These are phyloP conservation scores for Lipomyces orientalis DNA, from an alignment of 805 yeast genomes.

Conservation along the genomic window DNA sequence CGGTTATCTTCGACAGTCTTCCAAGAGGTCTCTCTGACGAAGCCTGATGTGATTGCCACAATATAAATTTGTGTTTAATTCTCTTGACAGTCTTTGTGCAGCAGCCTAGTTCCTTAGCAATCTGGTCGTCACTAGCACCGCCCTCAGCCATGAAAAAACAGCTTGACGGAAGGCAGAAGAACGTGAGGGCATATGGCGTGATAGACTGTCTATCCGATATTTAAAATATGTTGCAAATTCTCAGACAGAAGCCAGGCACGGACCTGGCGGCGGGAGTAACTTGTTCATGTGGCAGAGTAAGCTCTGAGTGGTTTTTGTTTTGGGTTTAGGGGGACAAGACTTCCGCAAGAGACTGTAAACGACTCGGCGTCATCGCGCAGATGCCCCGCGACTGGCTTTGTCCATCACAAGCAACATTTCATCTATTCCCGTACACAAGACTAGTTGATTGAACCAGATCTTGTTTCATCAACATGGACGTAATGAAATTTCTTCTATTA, in stretches of 20 bases:
- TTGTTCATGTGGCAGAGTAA: too few relatives aligned
- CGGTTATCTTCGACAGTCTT: constrained; percentile 1
- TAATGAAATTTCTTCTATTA: not conserved
- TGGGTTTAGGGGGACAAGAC: too few relatives aligned
- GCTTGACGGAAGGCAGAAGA: not conserved
- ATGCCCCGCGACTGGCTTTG: not conserved
- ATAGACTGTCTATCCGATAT: too few relatives aligned
- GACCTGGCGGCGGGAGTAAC: not conserved
- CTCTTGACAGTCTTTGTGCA: constrained; percentile 1
- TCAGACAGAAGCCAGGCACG: not conserved
- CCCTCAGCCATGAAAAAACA: not conserved
- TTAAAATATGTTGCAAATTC: too few relatives aligned
- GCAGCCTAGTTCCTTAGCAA: not conserved
- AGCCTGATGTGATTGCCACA: constrained; percentile 1
- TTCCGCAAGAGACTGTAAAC: not conserved
- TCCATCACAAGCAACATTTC: too few relatives aligned
- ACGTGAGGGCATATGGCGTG: not conserved
- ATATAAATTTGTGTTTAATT: not conserved
- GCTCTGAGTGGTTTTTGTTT: too few relatives aligned
- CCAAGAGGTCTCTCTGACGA: not conserved
- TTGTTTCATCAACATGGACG: not conserved
- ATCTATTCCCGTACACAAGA: not conserved
- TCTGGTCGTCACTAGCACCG: not conserved
- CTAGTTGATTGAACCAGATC: not conserved
- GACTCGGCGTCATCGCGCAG: not conserved